These are phyloP conservation scores for Xylaria sp. DNA, from an alignment of 2,329 filamentous ascomycete species.

Conservation along the genomic window DNA sequence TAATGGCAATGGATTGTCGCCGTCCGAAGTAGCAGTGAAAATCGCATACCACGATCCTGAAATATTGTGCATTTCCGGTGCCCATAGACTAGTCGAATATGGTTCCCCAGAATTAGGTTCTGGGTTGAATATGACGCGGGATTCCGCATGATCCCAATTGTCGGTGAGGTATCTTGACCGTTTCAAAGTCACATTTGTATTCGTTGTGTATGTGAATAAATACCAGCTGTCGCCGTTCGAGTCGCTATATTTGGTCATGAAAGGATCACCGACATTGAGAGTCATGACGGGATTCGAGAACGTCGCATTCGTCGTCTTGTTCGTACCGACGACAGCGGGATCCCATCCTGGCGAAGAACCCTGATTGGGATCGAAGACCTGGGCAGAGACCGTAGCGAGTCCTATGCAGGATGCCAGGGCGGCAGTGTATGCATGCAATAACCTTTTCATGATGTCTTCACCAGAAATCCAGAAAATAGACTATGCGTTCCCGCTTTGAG, in stretches of 20 bases:
- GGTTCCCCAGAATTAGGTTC: slow-evolving; percentile 47
- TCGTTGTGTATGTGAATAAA: slow-evolving; percentile 54
- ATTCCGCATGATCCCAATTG: slow-evolving; percentile 54
- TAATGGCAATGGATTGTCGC: slow-evolving; percentile 49
- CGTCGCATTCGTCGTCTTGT: slow-evolving; percentile 52
- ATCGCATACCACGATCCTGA: slow-evolving; percentile 50
- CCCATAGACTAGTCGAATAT: slow-evolving; percentile 53
- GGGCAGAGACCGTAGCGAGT: slow-evolving; percentile 32
- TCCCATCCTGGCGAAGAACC: slow-evolving; percentile 48
- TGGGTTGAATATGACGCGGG: slow-evolving; percentile 51
- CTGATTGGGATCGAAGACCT: slow-evolving; percentile 49
- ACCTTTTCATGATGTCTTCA: slow-evolving; percentile 26
- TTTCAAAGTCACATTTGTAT: slow-evolving; percentile 53
- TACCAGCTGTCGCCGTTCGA: slow-evolving; percentile 52
- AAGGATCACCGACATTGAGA: slow-evolving; percentile 53
- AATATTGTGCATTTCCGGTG: slow-evolving; percentile 52
- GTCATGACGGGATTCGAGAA: slow-evolving; percentile 55
- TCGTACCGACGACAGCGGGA: slow-evolving; percentile 48
- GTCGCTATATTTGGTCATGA: slow-evolving; percentile 51
- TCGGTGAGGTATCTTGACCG: slow-evolving; percentile 52
- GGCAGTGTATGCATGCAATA: slow-evolving; percentile 3
- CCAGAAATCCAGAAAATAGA: neutral
- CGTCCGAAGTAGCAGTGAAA: slow-evolving; percentile 51
- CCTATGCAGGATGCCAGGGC: slow-evolving; percentile 25
- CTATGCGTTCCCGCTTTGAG: slow-evolving; percentile 8